phyloP scores from a whole-genome alignment of 805 yeast genomes.

The Komagataella ulmi region DNA sequence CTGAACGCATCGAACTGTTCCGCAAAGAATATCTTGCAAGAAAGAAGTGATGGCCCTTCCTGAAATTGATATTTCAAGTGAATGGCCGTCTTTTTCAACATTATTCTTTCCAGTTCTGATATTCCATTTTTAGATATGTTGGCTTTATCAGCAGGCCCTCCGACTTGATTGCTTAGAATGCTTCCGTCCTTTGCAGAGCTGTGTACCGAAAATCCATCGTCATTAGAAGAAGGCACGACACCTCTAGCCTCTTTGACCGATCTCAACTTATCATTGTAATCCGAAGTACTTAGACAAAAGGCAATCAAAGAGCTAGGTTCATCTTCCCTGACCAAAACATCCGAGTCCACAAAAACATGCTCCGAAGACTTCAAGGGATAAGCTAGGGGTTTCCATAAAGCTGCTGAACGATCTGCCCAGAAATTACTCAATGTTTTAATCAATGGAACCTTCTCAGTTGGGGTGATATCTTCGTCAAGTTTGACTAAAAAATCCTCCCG shows the following conservation, averaged over 20 bases:
- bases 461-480: constrained; percentile 13
- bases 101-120: constrained; percentile 41
- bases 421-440: constrained; percentile 77
- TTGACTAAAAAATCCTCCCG: constrained; percentile 2
- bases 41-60: constrained; percentile 69
- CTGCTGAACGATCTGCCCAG: constrained; percentile 96
- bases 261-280: constrained; percentile 36
- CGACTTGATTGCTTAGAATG: neutral
- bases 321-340: constrained; percentile 87
- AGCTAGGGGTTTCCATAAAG: constrained; percentile 84
- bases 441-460: constrained; percentile 61
- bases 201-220: neutral
- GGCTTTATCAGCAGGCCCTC: neutral
- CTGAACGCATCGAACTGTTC: constrained; percentile 96
- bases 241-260: constrained; percentile 5
- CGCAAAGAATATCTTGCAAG: constrained; percentile 90
- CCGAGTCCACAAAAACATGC: constrained; percentile 87
- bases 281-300: constrained; percentile 77
- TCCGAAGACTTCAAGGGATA: constrained; percentile 75
- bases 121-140: constrained; percentile 16
- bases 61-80: constrained; percentile 88
- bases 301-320: constrained; percentile 94
- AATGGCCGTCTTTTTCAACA: constrained; percentile 75
- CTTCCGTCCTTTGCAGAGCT: neutral
- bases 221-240: neutral